phyloP scores from a whole-genome alignment of 805 yeast genomes.

The Metschnikowia anglica region DNA sequence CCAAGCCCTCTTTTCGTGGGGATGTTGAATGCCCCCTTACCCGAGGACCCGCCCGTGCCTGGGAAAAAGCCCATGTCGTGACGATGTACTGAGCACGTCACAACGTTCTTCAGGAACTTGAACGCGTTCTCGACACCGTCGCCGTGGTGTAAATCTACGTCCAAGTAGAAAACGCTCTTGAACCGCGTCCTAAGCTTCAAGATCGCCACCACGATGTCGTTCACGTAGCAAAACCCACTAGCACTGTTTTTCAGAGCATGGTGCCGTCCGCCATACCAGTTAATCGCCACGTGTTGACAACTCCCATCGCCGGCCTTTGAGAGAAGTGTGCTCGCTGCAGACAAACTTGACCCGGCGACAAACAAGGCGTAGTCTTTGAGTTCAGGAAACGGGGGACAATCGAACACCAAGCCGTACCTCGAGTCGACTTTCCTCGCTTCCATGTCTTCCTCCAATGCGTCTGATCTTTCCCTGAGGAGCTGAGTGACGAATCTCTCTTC shows the following conservation, averaged over 20 bases:
- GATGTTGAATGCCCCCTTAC: constrained; percentile 44
- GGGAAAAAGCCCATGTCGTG: constrained; percentile 70
- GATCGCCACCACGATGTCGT: constrained; percentile 64
- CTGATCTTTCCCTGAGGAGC: constrained; percentile 29
- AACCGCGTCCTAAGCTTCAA: constrained; percentile 47
- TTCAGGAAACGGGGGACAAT: constrained; percentile 62
- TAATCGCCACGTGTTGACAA: constrained; percentile 39
- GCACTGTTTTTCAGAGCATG: constrained; percentile 57
- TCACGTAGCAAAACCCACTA: constrained; percentile 71
- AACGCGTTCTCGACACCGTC: constrained; percentile 77
- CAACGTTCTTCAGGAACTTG: constrained; percentile 51
- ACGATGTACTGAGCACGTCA: constrained; percentile 64
- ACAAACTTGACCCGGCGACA: constrained; percentile 58
- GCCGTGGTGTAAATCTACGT: constrained; percentile 76
- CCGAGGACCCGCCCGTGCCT: constrained; percentile 57
- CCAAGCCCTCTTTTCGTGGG: constrained; percentile 58
- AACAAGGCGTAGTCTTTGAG: constrained; percentile 49
- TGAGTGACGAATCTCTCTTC: constrained; percentile 40
- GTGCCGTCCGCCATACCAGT: constrained; percentile 82
- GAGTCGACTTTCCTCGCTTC: background rate
- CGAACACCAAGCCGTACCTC: constrained; percentile 53
- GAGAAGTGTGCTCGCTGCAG: constrained; percentile 42
- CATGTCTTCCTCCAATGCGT: background rate
- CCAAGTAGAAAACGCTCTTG: constrained; percentile 56
- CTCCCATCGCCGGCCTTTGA: constrained; percentile 4